Conservation (phyloP, 495 filamentous ascomycete species). For the Xylaria flabelliformis region DNA sequence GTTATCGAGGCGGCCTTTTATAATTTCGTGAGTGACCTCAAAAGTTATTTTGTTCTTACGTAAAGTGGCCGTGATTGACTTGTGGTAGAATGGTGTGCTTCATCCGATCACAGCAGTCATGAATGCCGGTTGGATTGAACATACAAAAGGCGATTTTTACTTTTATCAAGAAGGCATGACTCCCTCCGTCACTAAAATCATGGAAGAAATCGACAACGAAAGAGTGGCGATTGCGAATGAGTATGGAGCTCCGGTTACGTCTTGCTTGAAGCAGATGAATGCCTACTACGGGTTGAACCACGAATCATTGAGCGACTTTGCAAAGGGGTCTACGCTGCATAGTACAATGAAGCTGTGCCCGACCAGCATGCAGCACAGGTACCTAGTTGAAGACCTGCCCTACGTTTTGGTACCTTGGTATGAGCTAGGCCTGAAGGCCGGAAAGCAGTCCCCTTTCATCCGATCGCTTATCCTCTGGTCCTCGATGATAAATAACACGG, state of each 20-base stretch:
- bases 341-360: constrained; percentile 26
- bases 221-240: constrained; percentile 17
- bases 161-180: constrained; percentile 26
- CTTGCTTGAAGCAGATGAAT: constrained; percentile 24
- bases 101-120: constrained; percentile 20
- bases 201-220: constrained; percentile 25
- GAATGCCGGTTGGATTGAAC: constrained; percentile 25
- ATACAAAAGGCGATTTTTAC: constrained; percentile 25
- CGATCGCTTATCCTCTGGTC: constrained; percentile 23
- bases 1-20: constrained; percentile 24
- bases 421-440: constrained; percentile 21
- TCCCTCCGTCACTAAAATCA: constrained; percentile 15
- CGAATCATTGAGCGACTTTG: constrained; percentile 17
- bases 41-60: not conserved
- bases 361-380: constrained; percentile 15
- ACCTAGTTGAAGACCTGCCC: constrained; percentile 20
- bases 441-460: constrained; percentile 20
- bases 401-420: constrained; percentile 26
- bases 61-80: not conserved
- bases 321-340: constrained; percentile 15
- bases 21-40: constrained; percentile 1
- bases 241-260: constrained; percentile 6
- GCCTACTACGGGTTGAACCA: constrained; percentile 18
- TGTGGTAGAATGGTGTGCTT: constrained; percentile 12
- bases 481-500: constrained; percentile 19